Evolutionary conservation across 2,329 filamentous ascomycete genomes (phyloP), one percentile per base, ranked within the genome.

Genomic region (Hypoxylon rubiginosum): DNA sequence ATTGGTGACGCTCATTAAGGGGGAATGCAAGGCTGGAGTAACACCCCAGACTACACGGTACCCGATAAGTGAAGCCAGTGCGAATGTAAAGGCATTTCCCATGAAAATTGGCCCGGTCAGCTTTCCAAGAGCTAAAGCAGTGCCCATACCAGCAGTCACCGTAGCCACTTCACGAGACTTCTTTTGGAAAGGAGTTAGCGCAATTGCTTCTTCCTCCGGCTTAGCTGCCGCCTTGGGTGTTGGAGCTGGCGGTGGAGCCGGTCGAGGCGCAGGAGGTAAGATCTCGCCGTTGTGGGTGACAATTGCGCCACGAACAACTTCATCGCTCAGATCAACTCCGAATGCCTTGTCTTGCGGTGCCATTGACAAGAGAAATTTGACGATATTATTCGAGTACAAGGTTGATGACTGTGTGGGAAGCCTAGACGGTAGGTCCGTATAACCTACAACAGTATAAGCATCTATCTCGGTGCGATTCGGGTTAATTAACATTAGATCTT

Each of bases 1-100:
- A 77, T 97, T 97, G 7, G 94, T 97, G 36, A 97, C 93, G 71
- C 91, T 94, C 94, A 97, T 97, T 4, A 97, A 82, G 1, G 93
- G 94, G 1, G 92, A 95, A 78, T 97, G 94, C 4, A 97, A 84
- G 36, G 93, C 92, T 7, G 93, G 93, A 0, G 84, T 82, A 11
- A 97, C 93, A 57, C 93, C 93, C 93, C 93, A 97, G 24, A 97
- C 92, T 5, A 92, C 92, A 52, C 93, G 88, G 75, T 97, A 97
- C 7, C 93, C 94, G 68, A 97, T 93, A 28, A 97, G 82, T 72
- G 92, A 92, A 51, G 94, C 92, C 49, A 97, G 83, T 15, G 91
- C 90, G 78, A 96, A 96, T 0, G 92, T 94, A 75, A 97, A 95
- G 50, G 90, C 88, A 73, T 97, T 97, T 41, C 88, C 83, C 93